Evolutionary conservation across 169 alveolate species (phyloP).

Genomic region (Sarcocystis neurona): DNA sequence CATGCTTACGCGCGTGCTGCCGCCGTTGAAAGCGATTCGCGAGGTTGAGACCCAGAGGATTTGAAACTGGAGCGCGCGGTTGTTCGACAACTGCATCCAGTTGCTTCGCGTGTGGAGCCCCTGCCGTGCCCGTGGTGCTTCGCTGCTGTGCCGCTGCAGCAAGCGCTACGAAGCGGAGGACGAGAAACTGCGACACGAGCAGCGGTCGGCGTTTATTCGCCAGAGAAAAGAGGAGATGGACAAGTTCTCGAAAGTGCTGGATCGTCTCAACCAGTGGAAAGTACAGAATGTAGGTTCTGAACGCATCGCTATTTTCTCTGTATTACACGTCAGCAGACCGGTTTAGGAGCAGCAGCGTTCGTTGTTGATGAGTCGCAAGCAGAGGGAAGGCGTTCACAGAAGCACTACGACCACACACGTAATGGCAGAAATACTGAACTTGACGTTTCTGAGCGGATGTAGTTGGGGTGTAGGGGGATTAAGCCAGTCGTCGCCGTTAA

Average conservation of each 20-base stretch:
- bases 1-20: too few relatives aligned
- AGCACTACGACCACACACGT: background rate
- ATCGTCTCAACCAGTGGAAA: conserved; percentile 60
- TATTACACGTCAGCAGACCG: background rate
- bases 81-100: too few relatives aligned
- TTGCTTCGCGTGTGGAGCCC: too few relatives aligned
- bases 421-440: background rate
- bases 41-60: too few relatives aligned
- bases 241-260: conserved; percentile 49
- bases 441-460: background rate
- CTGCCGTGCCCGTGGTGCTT: too few relatives aligned
- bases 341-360: background rate
- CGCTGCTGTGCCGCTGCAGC: too few relatives aligned
- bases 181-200: conserved; percentile 60
- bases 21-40: too few relatives aligned
- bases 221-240: conserved; percentile 58
- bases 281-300: conserved; percentile 48
- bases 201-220: conserved; percentile 59
- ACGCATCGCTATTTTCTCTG: background rate
- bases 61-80: too few relatives aligned
- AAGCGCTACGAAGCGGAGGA: conserved; percentile 64
- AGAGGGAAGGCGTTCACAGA: background rate
- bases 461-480: background rate
- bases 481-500: too few relatives aligned
- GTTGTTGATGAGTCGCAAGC: background rate